A percentile compares a stretch with the other conserved stretches of the same genome.
These are phyloP conservation scores for Dendrobium catenatum DNA, from an alignment of 106 monocot species.

Conservation along the genomic window DNA sequence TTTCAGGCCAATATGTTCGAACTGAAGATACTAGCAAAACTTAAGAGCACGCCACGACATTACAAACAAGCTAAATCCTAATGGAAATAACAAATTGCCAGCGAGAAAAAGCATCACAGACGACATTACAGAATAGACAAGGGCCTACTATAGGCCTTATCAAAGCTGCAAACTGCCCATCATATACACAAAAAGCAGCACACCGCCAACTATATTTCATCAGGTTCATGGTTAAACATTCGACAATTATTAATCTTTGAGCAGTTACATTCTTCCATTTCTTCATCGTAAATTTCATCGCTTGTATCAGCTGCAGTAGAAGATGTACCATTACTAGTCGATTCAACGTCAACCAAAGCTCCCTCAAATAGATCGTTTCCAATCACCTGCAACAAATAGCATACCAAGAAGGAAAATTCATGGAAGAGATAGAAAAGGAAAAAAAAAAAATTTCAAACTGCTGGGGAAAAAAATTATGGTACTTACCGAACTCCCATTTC, in stretches of 20 bases:
- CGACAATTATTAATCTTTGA: not conserved
- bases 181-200: slow-evolving; percentile 1
- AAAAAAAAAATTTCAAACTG: not conserved
- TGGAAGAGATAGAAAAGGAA: not conserved
- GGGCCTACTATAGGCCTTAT: too few species aligned
- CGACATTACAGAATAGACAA: too few species aligned
- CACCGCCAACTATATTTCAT: not conserved
- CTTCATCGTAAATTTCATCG: not conserved
- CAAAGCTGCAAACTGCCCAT: not conserved
- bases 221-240: not conserved
- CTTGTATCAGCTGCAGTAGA: not conserved
- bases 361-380: not conserved
- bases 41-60: too few species aligned
- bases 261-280: not conserved
- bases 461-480: not conserved
- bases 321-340: too few species aligned
- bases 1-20: too few species aligned
- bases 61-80: too few species aligned
- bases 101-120: too few species aligned
- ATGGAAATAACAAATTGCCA: too few species aligned
- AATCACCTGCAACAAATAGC: not conserved
- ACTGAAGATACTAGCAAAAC: too few species aligned
- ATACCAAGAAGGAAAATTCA: not conserved
- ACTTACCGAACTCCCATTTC: not conserved
- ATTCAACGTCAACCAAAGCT: not conserved